A percentile compares a stretch with the other conserved stretches of the same genome.
Conservation (phyloP, 2,329 filamentous ascomycete species). For the Cladosporium sp. region DNA sequence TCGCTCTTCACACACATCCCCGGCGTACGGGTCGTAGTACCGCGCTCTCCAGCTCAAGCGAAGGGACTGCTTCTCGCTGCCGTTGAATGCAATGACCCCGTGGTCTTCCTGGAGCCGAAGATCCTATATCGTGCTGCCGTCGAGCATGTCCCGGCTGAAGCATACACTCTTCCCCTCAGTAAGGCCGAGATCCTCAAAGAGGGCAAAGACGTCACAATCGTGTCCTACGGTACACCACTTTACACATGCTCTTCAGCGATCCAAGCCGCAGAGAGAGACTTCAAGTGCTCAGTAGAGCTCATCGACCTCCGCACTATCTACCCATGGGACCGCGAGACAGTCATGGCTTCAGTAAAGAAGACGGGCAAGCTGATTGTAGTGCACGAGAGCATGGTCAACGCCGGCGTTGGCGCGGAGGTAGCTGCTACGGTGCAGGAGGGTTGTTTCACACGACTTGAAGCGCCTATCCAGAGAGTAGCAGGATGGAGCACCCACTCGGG, state of each 20-base stretch:
- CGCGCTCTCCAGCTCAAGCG: conserved; percentile 81
- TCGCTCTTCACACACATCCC: conserved; percentile 86
- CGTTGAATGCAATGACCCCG: conserved; percentile 79
- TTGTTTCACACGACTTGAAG: conserved; percentile 81
- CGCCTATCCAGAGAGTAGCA: conserved; percentile 79
- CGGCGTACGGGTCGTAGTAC: conserved; percentile 81
- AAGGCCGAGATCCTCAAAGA: conserved; percentile 82
- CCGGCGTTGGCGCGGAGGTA: conserved; percentile 84
- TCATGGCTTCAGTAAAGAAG: conserved; percentile 81
- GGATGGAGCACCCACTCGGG: conserved; percentile 89
- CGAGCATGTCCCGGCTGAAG: conserved; percentile 80
- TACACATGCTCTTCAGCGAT: conserved; percentile 82
- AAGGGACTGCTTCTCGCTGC: conserved; percentile 81
- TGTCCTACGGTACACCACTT: conserved; percentile 87
- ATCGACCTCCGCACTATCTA: conserved; percentile 88
- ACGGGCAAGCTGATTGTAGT: conserved; percentile 86
- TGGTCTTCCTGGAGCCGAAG: conserved; percentile 93
- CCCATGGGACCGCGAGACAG: conserved; percentile 83
- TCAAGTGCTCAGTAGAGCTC: conserved; percentile 76
- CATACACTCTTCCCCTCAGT: conserved; percentile 81
- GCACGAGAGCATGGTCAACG: conserved; percentile 90
- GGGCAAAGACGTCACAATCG: conserved; percentile 77
- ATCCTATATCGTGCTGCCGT: conserved; percentile 88
- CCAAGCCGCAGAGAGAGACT: conserved; percentile 71
- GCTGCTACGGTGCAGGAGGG: conserved; percentile 86